A percentile compares a stretch with the other conserved stretches of the same genome.
Conservation (phyloP, 257 asterid species). For the Salvia miltiorrhiza region DNA sequence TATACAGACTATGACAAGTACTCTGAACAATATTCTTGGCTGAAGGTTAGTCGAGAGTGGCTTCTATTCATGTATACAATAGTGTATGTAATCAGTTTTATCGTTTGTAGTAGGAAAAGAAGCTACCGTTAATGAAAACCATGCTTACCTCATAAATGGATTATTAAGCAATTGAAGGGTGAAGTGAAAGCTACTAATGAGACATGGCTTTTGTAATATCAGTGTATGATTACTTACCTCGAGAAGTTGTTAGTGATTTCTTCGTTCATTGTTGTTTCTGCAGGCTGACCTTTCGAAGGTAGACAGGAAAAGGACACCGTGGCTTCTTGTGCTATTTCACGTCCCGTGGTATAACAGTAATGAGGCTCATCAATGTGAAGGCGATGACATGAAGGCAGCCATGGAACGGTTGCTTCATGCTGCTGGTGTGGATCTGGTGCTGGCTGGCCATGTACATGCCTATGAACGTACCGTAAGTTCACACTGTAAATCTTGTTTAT, state of each 20-base stretch:
- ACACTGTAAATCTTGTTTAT: not conserved
- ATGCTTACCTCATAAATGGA: not conserved
- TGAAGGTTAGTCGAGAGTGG: conserved; percentile 61
- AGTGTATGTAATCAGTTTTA: not conserved
- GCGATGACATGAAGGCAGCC: conserved; percentile 71
- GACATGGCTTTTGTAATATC: not conserved
- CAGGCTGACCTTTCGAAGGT: conserved; percentile 81
- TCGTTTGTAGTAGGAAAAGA: not conserved
- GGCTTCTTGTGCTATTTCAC: conserved; percentile 83
- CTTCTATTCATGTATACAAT: not conserved
- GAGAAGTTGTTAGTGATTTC: not conserved
- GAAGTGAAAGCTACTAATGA: not conserved
- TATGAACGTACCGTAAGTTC: conserved; percentile 84
- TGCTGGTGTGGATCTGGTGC: conserved; percentile 77
- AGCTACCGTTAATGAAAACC: not conserved
- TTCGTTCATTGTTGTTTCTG: conserved; percentile 18
- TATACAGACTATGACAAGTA: conserved; percentile 66
- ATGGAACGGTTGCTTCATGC: conserved; percentile 82
- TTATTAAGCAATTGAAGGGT: not conserved
- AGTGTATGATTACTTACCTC: not conserved
- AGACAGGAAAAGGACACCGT: conserved; percentile 74
- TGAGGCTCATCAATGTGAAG: conserved; percentile 89
- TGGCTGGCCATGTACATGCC: conserved; percentile 98
- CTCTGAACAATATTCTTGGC: conserved; percentile 84
- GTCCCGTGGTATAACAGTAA: conserved; percentile 98